Conservation (phyloP, 2,329 filamentous ascomycete genomes). For the Nectriaceae sp. region DNA sequence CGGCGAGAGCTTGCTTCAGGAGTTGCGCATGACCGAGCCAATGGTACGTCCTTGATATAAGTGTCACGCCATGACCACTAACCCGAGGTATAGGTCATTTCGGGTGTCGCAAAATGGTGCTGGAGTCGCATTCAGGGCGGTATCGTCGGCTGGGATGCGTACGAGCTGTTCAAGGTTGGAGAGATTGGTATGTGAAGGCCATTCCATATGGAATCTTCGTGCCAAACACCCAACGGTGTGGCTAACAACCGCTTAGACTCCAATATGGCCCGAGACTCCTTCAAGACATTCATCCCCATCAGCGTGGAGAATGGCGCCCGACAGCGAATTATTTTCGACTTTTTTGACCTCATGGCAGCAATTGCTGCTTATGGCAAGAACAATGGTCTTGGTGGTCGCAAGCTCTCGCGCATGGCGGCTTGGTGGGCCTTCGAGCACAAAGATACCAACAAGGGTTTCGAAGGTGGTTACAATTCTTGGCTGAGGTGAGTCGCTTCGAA, state of each 20-base stretch:
- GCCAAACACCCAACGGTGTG: slow-evolving; percentile 1
- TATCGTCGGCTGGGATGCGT: slow-evolving; percentile 95
- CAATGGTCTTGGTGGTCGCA: slow-evolving; percentile 90
- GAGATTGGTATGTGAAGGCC: slow-evolving; percentile 68
- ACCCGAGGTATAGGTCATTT: slow-evolving; percentile 67
- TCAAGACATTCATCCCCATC: slow-evolving; percentile 93
- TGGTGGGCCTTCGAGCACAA: slow-evolving; percentile 98
- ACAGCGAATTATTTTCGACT: slow-evolving; percentile 89
- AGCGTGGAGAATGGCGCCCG: slow-evolving; percentile 86
- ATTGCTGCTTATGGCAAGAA: slow-evolving; percentile 90
- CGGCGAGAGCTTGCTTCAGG: slow-evolving; percentile 75
- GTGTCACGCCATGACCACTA: slow-evolving; percentile 20
- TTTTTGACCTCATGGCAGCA: slow-evolving; percentile 90
- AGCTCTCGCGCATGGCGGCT: slow-evolving; percentile 90
- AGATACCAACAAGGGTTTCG: slow-evolving; percentile 87
- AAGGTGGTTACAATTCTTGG: slow-evolving; percentile 92
- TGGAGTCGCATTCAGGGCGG: slow-evolving; percentile 92
- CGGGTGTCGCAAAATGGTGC: slow-evolving; percentile 96
- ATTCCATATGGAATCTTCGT: not conserved
- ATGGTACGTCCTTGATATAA: slow-evolving; percentile 64
- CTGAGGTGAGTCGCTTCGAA: slow-evolving; percentile 57
- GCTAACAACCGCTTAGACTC: slow-evolving; percentile 65
- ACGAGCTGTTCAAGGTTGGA: slow-evolving; percentile 92
- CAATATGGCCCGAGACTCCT: slow-evolving; percentile 86
- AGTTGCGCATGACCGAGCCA: slow-evolving; percentile 89